Base-by-base conservation (phyloP, 2,329 filamentous ascomycete genomes). In the Chaetomium sp. region DNA sequence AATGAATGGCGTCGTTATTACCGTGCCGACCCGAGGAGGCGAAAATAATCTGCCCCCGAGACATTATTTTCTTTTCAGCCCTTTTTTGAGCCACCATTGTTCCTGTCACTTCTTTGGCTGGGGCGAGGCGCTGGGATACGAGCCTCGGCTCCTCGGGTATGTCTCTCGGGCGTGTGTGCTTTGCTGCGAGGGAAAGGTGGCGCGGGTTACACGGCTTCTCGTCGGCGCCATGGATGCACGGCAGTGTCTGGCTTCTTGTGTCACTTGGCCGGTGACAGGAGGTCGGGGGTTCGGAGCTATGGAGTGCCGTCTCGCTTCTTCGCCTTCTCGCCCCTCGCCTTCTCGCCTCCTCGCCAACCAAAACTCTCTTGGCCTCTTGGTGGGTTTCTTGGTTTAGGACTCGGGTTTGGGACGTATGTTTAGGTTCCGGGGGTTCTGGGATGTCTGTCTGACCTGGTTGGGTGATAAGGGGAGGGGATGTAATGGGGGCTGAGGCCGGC, bases 191-290 rank as follows among this genome's bases (percentile, higher is more conserved):
- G 29, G 25, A 53, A 29, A 1, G 25, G 16, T 27, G 25, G 12
- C 25, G 50, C 25, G 25, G 27, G 50, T 53, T 53, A 53, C 50
- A 53, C 50, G 27, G 25, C 50, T 31, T 53, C 27, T 31, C 31
- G 50, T 31, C 25, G 25, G 50, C 50, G 50, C 7, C 6, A 23
- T 47, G 38, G 38, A 16, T 19, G 45, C 45, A 47, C 3, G 45
- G 9, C 45, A 21, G n/a, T 23, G 45, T 47, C 45, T 47, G 45
- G n/a, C n/a, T 21, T 5, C n/a, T 47, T 53, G 50, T 29, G 25
- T 31, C 25, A 29, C 25, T 16, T 19, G 16, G 50, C 29, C 27
- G 13, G 25, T 23, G 45, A 19, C 19, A 13, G 50, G 25, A 19
- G 25, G 50, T 53, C 50, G 25, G 50, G 50, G 2, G 50, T 9